Evolutionary conservation across 2,329 filamentous ascomycete species (phyloP), one percentile per base, ranked within the genome.

Genomic region (Apiospora koreana): DNA sequence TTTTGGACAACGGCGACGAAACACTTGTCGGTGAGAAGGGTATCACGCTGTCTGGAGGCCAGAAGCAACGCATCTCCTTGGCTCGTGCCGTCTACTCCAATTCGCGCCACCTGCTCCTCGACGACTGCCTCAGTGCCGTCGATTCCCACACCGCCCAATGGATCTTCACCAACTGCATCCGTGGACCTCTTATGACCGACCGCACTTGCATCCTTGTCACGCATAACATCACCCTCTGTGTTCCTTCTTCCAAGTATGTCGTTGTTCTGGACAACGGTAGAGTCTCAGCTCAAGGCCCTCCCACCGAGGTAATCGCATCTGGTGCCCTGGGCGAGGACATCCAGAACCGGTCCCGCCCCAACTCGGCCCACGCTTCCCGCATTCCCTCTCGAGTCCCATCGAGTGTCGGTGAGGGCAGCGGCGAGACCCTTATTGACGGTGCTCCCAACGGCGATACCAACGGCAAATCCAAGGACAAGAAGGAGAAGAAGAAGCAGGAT

Each of bases 91-190:
- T 99, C n/a, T 99, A 99, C 82, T 97, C 94, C 74, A 95, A 94
- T 81, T 97, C 95, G 7, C 92, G 92, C 68, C 95, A 98, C 80
- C 83, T 99, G 21, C 87, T 99, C 14, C 87, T 99, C 67, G 96
- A 99, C 77, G 96, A 99, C 80, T 97, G 97, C 73, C 87, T 99
- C 58, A 98, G 95, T 78, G 96, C 96, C 38, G 96, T 99, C 43
- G 96, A 99, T 80, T 97, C 96, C 3, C 96, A 99, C 77, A 98
- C 96, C 0, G 95, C 95, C 2, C 97, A 98, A 80, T 98, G 97
- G 92, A 98, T 99, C 74, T 98, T 98, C 82, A 93, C 92, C 79
- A 93, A 97, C 81, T 97, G 95, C 71, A 91, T 99, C 73, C 91
- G 91, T 75, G 96, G 96, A 2, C 93, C 94, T 7, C 83, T 99